These are phyloP conservation scores for Cladosporium oxysporum DNA, from an alignment of 2,329 filamentous ascomycete genomes.

Conservation along the genomic window DNA sequence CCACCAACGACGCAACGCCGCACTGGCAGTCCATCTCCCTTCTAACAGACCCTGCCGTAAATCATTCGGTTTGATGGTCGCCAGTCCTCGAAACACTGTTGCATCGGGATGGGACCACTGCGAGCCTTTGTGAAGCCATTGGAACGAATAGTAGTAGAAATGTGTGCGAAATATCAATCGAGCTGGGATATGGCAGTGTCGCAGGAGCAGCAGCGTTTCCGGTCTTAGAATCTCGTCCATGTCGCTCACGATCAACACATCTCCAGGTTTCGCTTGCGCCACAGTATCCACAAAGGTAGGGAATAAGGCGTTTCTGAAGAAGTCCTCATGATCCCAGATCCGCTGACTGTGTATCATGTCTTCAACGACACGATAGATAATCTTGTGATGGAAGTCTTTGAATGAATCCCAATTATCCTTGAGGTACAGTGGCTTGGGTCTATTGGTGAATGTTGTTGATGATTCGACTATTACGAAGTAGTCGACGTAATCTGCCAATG, in stretches of 20 bases:
- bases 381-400: slow-evolving; percentile 18
- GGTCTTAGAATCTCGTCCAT: slow-evolving; percentile 21
- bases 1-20: slow-evolving; percentile 35
- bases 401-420: slow-evolving; percentile 19
- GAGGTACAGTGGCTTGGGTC: slow-evolving; percentile 14
- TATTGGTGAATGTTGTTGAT: slow-evolving; percentile 20
- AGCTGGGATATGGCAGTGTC: slow-evolving; percentile 14
- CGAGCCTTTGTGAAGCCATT: slow-evolving; percentile 26
- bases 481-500: slow-evolving; percentile 36
- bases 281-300: slow-evolving; percentile 47
- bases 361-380: slow-evolving; percentile 19
- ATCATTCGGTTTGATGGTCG: slow-evolving; percentile 56
- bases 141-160: slow-evolving; percentile 21
- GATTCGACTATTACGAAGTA: slow-evolving; percentile 21
- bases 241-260: slow-evolving; percentile 20
- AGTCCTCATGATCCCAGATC: slow-evolving; percentile 21
- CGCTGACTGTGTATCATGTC: slow-evolving; percentile 12
- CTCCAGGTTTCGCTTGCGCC: slow-evolving; percentile 39
- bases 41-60: slow-evolving; percentile 54
- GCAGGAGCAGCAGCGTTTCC: slow-evolving; percentile 7
- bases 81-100: slow-evolving; percentile 53
- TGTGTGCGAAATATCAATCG: slow-evolving; percentile 10
- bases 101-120: slow-evolving; percentile 63
- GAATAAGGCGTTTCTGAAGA: slow-evolving; percentile 35
- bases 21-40: slow-evolving; percentile 29